Base-by-base conservation (phyloP, 331 rosid genomes). In the Pyracantha coccinea region DNA sequence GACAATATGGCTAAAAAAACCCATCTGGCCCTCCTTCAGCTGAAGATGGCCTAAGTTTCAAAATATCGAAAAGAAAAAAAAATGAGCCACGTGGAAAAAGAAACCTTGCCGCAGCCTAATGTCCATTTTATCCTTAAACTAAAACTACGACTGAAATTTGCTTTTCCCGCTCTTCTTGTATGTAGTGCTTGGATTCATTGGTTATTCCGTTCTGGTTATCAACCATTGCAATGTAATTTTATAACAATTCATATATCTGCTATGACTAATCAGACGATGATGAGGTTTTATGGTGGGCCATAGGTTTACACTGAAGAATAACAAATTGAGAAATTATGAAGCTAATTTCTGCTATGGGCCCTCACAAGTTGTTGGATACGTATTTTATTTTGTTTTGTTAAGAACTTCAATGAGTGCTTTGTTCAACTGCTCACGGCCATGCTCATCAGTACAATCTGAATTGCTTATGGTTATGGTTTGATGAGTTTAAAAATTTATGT, bases 141-240 rank as follows among this genome's bases (percentile, higher is more conserved):
- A 6, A 50, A 50, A 17, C 21, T 3, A 1, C 10, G 10, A 50
- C 1, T 6, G 55, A 19, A 50, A 50, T 2, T 16, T 50, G 20
- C 4, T 21, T 58, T 58, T 23, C 17, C 63, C 17, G 1, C 29
- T 57, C 55, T 16, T 16, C 1, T 50, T 57, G 17, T 21, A 57
- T 21, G 6, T 50, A 15, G 55, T 17, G 55, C 2, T 4, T 24
- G 81, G 81, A 19, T 19, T 20, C 31, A 47, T 72, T 53, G 20
- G 86, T 50, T 76, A 75, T 75, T 71, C 75, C 35, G 4, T 8
- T 19, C 14, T 1, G 4, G 6, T 75, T 16, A 29, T 63, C 44
- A 17, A 29, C 0, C 15, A 24, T 6, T 63, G 15, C n/a, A 1
- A 28, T 17, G 8, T 17, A 12, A 29, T 28, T 29, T 63, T 7